Percentiles rank a stretch among this genome's conserved stretches.
Conservation (phyloP, 768 basidiomycete genomes). For the Gloeopeniophorella convolvens region DNA sequence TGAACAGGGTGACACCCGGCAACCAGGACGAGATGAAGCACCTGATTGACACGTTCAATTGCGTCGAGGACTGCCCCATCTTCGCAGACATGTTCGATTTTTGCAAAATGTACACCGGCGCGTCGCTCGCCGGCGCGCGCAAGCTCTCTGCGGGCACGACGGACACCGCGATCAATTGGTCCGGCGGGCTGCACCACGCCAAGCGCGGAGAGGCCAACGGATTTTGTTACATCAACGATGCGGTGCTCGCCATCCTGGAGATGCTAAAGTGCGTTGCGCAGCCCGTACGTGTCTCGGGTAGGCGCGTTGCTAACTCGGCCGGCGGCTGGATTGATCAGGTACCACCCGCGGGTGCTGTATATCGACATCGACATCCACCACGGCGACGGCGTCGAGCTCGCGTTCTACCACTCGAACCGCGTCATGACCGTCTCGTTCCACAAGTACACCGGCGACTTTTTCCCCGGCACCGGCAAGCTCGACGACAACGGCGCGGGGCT, state of each 20-base stretch:
- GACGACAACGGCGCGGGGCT: slow-evolving; percentile 85
- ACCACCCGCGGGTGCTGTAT: slow-evolving; percentile 91
- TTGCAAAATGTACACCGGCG: slow-evolving; percentile 90
- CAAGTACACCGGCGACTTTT: slow-evolving; percentile 98
- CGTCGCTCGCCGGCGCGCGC: slow-evolving; percentile 82
- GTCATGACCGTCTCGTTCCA: slow-evolving; percentile 99
- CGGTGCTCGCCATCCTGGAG: slow-evolving; percentile 90
- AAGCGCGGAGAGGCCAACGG: slow-evolving; percentile 98
- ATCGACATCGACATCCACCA: slow-evolving; percentile 99
- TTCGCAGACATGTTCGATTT: slow-evolving; percentile 95
- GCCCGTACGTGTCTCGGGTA: not conserved
- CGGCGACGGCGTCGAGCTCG: slow-evolving; percentile 96
- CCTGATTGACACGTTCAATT: slow-evolving; percentile 83
- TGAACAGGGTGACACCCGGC: slow-evolving; percentile 73
- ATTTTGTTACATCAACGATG: slow-evolving; percentile 98
- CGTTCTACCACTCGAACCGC: slow-evolving; percentile 96
- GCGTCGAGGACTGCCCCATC: slow-evolving; percentile 95
- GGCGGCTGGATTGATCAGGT: slow-evolving; percentile 44
- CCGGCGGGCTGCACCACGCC: slow-evolving; percentile 95
- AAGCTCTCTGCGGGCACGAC: slow-evolving; percentile 80
- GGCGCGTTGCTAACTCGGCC: not conserved
- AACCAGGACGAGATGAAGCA: slow-evolving; percentile 62
- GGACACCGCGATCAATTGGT: slow-evolving; percentile 99
- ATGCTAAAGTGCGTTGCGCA: slow-evolving; percentile 42
- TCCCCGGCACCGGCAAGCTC: slow-evolving; percentile 93